Evolutionary conservation across 2,329 filamentous ascomycete genomes (phyloP), one percentile per base, ranked within the genome.

Genomic region (Penicillium italicum): DNA sequence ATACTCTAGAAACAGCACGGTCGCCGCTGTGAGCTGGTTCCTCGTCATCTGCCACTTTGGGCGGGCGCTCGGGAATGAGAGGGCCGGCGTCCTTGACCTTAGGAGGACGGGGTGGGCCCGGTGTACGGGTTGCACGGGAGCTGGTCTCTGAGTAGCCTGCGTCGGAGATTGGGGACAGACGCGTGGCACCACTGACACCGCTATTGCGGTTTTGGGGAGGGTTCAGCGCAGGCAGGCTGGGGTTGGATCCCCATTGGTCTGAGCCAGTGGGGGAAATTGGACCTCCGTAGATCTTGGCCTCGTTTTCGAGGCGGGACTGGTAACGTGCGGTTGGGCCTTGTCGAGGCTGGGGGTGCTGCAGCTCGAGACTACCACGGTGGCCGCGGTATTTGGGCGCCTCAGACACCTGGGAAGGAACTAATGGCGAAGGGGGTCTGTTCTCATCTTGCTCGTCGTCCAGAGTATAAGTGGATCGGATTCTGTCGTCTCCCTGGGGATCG

Each of bases 301-400:
- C 80, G 2, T 78, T 80, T 69, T 87, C 85, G 10, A 87, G 75
- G 20, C 82, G 80, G 50, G 79, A 80, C 65, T 86, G 83, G 64
- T 85, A 85, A 36, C 83, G 82, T 37, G 80, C 79, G 2, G 84
- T 85, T 2, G 83, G 81, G 2, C 85, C 85, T 58, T 81, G 81
- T 34, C 84, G 79, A 14, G 85, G 85, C 66, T 87, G 85, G 12
- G 85, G 85, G 65, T 87, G 85, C 62, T 86, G 80, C 41, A 87
- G 72, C 61, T 86, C 83, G 54, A 86, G 68, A 47, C 83, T 86
- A 67, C 85, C 84, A 56, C 85, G 80, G 63, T 86, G 82, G 56
- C 83, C 84, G 62, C 84, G 81, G 64, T 87, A 87, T 62, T 86
- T 86, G 16, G 85, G 84, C 55, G 83, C 80, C 45, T 75, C 80